Base-by-base conservation (phyloP, 2,329 filamentous ascomycete species). In the Diaporthe helianthi region DNA sequence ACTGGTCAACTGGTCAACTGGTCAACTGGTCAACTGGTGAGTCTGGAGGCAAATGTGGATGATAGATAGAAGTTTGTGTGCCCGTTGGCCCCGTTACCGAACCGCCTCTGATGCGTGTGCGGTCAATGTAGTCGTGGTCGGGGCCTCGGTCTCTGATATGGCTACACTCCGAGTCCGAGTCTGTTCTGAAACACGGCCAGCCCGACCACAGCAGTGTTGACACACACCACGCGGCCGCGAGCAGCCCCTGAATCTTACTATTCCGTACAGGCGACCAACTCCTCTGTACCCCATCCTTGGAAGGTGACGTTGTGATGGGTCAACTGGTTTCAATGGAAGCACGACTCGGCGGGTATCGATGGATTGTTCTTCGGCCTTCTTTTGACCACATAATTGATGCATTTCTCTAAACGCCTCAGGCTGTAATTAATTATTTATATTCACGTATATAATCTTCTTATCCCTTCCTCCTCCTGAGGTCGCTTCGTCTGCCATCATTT, bases 121-220 rank as follows among this genome's bases (percentile, higher is more conserved):
- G 47, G 47, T 26, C 15, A 24, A 29, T 61, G 38, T 33, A 19
- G 55, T 19, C 26, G 38, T 29, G 13, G 38, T 44, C 36, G 38
- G 38, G 55, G 38, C 19, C 26, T 26, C 19, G 55, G 55, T 46
- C 38, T 13, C 24, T 60, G 58, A 24, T 15, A 38, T 4, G 36
- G 58, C 33, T 41, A 33, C 26, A 24, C 58, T 33, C 12, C 17
- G n/a, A n/a, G n/a, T n/a, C 36, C 4, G 6, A 5, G 36, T 38
- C 36, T 24, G 17, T 61, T 61, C 58, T 61, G 58, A 61, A 47
- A 61, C 58, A 47, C 6, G 54, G 13, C 19, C 38, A 12, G 44
- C 44, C 10, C 13, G 10, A n/a, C n/a, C n/a, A n/a, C n/a, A n/a
- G n/a, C n/a, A n/a, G n/a, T n/a, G n/a, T n/a, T n/a, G n/a, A 44